Evolutionary conservation across 768 basidiomycete genomes (phyloP), one percentile per base, ranked within the genome.

Genomic region (Boletus pseudo-olivaceus): DNA sequence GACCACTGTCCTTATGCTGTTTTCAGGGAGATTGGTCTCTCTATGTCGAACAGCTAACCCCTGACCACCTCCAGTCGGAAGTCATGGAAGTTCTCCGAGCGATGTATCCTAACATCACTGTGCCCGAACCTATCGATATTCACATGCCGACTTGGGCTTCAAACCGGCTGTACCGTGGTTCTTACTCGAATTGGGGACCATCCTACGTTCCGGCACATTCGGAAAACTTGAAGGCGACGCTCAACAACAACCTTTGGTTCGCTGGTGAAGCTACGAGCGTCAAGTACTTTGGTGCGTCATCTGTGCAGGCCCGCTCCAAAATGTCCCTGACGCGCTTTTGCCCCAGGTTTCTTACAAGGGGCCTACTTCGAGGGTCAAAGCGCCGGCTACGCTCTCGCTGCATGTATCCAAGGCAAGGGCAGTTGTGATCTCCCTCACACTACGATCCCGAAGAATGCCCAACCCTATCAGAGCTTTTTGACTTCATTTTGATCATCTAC

Each of bases 181-280:
- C 83, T 4, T 88, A 84, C 61, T 82, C 82, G 19, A 88, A 86
- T 56, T 87, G 85, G 84, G 85, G 84, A 0, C 74, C 86, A 1
- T 75, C 81, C 10, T 85, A 84, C 60, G 66, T 79, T 10, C 74
- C 73, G 29, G 69, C 69, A 5, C 81, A 84, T 55, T 73, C 80
- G 29, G 68, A 76, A 20, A 83, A 85, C 63, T 62, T 85, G 40
- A 73, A 77, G 47, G 80, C 82, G 3, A 82, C 79, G 29, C 71
- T 85, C n/a, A 70, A 69, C 6, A 53, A 65, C 32, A 71, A 75
- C 11, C 70, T 86, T 14, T 85, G 79, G 75, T 86, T 86, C 61
- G 79, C 82, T 0, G 84, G 83, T 5, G 84, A 86, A 63, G 82
- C 78, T 7, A 83, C 79, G 19, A 83, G 79, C 56, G 65, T 73